These are phyloP conservation scores for Cerioporus squamosus DNA, from an alignment of 1,284 basidiomycete genomes.

Conservation along the genomic window DNA sequence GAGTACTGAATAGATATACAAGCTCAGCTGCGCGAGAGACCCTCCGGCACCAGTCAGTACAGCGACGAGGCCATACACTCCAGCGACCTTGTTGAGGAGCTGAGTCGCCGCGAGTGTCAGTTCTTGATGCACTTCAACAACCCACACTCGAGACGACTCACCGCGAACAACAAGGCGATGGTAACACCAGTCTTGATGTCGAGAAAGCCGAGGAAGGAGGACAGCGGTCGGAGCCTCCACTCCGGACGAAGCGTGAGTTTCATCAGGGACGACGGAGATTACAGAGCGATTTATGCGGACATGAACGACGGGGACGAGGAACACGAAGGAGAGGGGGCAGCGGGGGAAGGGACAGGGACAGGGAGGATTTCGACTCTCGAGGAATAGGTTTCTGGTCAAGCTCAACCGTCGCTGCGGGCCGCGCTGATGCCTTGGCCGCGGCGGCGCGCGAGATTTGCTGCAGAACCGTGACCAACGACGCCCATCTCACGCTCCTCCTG, in stretches of 20 bases:
- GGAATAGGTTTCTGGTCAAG: slow-evolving; percentile 12
- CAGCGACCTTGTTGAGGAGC: slow-evolving; percentile 98
- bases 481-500: slow-evolving; percentile 22
- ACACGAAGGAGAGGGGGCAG: slow-evolving; percentile 7
- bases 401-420: slow-evolving; percentile 7
- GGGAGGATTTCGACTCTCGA: slow-evolving; percentile 1
- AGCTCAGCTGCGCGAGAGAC: slow-evolving; percentile 86
- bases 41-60: slow-evolving; percentile 86
- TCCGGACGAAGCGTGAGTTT: slow-evolving; percentile 79
- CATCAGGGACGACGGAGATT: slow-evolving; percentile 46
- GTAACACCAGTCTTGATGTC: slow-evolving; percentile 92
- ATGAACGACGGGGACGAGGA: slow-evolving; percentile 19
- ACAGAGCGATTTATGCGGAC: slow-evolving; percentile 18
- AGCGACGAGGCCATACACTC: slow-evolving; percentile 94
- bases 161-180: slow-evolving; percentile 85
- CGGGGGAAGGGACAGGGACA: too few species aligned
- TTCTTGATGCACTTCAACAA: slow-evolving; percentile 7
- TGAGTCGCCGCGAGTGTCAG: slow-evolving; percentile 35
- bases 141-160: slow-evolving; percentile 37
- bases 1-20: slow-evolving; percentile 92
- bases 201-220: slow-evolving; percentile 81
- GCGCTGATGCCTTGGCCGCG: slow-evolving; percentile 11
- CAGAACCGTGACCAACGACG: slow-evolving; percentile 10
- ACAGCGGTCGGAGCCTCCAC: slow-evolving; percentile 80
- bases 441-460: slow-evolving; percentile 14